Base-by-base conservation (phyloP, 108 stramenopile genomes). In the Hondaea fermentalgiana region DNA sequence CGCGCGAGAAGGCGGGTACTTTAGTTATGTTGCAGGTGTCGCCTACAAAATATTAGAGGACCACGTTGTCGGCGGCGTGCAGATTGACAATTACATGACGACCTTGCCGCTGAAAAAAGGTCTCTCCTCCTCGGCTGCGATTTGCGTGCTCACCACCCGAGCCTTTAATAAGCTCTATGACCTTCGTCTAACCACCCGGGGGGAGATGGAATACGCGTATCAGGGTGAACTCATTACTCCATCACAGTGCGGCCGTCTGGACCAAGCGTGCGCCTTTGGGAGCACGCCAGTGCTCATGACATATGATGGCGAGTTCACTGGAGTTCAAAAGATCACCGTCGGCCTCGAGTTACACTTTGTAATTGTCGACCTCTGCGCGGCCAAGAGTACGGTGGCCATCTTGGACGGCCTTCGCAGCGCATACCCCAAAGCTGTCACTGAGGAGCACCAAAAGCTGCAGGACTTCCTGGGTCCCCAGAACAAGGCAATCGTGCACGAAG, bases 181-280 rank as follows among this genome's bases (percentile, higher is more conserved):
- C 21, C 60, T 92, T 4, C 42, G 35, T 51, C 58, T 90, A 6
- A 87, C 91, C 14, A 92, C 88, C 10, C 45, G 88, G 55, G 72
- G 69, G 28, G 90, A 87, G 83, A 92, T 92, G 91, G 59, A 60
- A 60, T 60, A 60, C 53, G 90, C 91, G 14, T 90, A 92, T 69
- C 60, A 60, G 14, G 91, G 91, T 14, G 91, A 92, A 69, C 21
- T 69, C 55, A 16, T 60, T 17, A 92, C 91, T 1, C 90, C 76
- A 42, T 72, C 60, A 14, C 8, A 71, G 16, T 92, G 91, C 69
- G 91, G 91, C 21, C 87, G 91, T 17, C 90, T 92, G 90, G 91
- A 92, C 88, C 91, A 92, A 76, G 90, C 90, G 23, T 90, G 90
- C 58, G 91, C 90, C 4, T 90, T 90, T 58, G 91, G 91, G 44